Base-by-base conservation (phyloP, 129 eudicot genomes). In the Deinandra increscens region DNA sequence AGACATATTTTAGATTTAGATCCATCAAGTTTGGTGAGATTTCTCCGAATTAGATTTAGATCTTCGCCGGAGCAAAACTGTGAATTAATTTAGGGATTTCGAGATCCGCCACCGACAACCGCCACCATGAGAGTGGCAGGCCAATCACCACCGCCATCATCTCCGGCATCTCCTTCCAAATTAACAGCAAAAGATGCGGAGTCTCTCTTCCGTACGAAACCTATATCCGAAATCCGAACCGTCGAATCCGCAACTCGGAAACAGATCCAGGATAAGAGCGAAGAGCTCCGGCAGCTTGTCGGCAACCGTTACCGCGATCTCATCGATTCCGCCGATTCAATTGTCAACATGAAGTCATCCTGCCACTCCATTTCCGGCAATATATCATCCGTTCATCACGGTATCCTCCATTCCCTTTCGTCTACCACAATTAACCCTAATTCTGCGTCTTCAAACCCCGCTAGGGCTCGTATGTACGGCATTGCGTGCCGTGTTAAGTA, bases 231-330 rank as follows among this genome's bases (percentile, higher is more conserved):
- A 68, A 89, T 89, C 85, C 85, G 97, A 51, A 76, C 68, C n/a
- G 73, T 85, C 12, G 97, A 87, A 66, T 37, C 88, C 14, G 56
- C 85, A 58, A 89, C 95, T 34, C 74, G 95, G 29, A 84, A 80
- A 18, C 92, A 89, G 86, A 93, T 89, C 92, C 80, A 80, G 8
- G 87, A 85, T 34, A 93, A 89, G 80, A 86, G 89, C 79, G 87
- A 87, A 78, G 97, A 87, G 85, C 97, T 93, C 66, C 95, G 98
- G 33, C 98, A 89, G 60, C 83, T 89, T 18, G 87, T 93, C 62
- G 97, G 98, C 20, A 89, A 75, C 38, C 91, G 98, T 12, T 92
- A 92, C 72, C 91, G 96, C 0, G 98, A 92, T 80, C 90, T 92
- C 29, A 92, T 92, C 73, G 96, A 92, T 58, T 92, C 98, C 20